phyloP scores from a whole-genome alignment of 257 asterid genomes.

The Penstemon newberryi region DNA sequence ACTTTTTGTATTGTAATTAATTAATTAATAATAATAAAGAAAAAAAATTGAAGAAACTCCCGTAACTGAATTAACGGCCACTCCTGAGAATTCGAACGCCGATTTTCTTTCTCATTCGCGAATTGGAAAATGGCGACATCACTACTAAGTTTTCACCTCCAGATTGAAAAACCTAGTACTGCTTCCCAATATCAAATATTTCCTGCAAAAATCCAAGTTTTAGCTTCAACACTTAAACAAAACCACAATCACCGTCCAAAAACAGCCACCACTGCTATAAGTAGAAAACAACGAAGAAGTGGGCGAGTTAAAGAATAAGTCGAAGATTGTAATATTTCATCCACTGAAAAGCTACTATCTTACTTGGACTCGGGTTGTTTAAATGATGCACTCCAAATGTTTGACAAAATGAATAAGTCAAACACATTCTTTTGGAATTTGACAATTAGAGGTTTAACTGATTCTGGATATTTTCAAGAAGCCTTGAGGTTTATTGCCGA shows the following conservation, averaged over 20 bases:
- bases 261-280: neutral
- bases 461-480: constrained; percentile 44
- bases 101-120: too few relatives aligned
- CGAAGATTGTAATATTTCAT: constrained; percentile 23
- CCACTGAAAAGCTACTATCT: constrained; percentile 27
- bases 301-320: neutral
- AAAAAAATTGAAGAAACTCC: too few relatives aligned
- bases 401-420: constrained; percentile 44
- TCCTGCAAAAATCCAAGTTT: constrained; percentile 26
- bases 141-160: too few relatives aligned
- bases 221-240: constrained; percentile 32
- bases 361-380: constrained; percentile 40
- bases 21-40: too few relatives aligned
- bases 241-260: constrained; percentile 25
- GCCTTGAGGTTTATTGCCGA: constrained; percentile 47
- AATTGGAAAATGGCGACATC: too few relatives aligned
- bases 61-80: too few relatives aligned
- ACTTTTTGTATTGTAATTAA: too few relatives aligned
- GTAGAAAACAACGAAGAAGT: neutral
- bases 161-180: too few relatives aligned
- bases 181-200: too few relatives aligned
- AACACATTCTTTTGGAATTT: constrained; percentile 55
- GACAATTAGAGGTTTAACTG: constrained; percentile 51
- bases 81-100: too few relatives aligned
- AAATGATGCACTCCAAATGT: constrained; percentile 57